Evolutionary conservation across 805 yeast species (phyloP).

Genomic region (Nematodospora valgi): DNA sequence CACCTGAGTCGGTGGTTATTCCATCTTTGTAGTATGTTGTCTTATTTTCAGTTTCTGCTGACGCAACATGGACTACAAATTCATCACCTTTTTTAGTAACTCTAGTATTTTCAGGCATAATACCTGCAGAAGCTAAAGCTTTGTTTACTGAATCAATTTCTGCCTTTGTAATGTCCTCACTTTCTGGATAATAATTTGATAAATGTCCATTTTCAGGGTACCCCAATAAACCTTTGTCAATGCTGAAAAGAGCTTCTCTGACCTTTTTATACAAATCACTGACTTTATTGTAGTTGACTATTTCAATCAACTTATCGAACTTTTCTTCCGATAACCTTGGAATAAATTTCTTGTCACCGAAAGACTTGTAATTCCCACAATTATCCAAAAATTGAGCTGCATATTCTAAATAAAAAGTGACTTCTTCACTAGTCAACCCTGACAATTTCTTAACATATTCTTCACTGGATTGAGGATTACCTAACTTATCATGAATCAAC

Average conservation of each 20-base stretch:
- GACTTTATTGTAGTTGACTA: constrained; percentile 33
- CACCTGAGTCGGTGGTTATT: constrained; percentile 31
- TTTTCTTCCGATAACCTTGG: constrained; percentile 54
- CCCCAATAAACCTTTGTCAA: constrained; percentile 56
- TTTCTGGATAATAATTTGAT: constrained; percentile 65
- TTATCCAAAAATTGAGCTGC: constrained; percentile 73
- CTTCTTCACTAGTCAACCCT: constrained; percentile 25
- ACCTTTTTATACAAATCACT: constrained; percentile 40
- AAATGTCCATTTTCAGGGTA: constrained; percentile 76
- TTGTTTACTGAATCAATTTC: constrained; percentile 68
- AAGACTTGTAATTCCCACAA: constrained; percentile 78
- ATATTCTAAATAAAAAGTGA: constrained; percentile 58
- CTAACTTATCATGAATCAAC: constrained; percentile 48
- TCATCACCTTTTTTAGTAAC: constrained; percentile 53
- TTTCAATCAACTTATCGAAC: constrained; percentile 45
- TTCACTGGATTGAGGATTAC: constrained; percentile 39
- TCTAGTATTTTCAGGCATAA: constrained; percentile 80
- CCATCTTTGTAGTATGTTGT: constrained; percentile 44
- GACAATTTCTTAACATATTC: constrained; percentile 35
- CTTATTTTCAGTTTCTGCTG: constrained; percentile 48
- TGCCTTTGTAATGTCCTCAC: constrained; percentile 40
- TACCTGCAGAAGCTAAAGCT: constrained; percentile 57
- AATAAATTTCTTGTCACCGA: constrained; percentile 84
- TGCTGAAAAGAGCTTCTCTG: constrained; percentile 49
- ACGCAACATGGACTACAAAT: constrained; percentile 67